These are phyloP conservation scores for Gliomastix tumulicola DNA, from an alignment of 2,329 filamentous ascomycete species.

Conservation along the genomic window DNA sequence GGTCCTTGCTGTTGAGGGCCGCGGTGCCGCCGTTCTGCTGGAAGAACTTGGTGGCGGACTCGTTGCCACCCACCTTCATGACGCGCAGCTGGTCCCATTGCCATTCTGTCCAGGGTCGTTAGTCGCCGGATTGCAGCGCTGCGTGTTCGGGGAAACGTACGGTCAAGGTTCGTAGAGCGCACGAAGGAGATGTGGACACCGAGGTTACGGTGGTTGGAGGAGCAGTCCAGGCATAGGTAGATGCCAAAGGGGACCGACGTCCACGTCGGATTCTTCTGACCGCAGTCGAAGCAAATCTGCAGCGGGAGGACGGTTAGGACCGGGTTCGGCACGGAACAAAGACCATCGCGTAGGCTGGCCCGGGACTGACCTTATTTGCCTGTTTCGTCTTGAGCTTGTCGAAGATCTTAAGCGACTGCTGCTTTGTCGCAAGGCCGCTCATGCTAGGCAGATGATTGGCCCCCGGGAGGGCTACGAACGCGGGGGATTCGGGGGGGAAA, in stretches of 20 bases:
- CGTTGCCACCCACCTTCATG: slow-evolving; percentile 98
- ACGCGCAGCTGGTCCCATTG: slow-evolving; percentile 97
- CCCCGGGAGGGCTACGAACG: too few species aligned
- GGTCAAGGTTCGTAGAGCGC: slow-evolving; percentile 94
- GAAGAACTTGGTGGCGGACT: slow-evolving; percentile 97
- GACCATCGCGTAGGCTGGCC: too few species aligned
- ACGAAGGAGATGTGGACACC: slow-evolving; percentile 99
- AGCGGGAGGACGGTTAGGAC: too few species aligned
- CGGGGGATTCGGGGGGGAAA: background rate
- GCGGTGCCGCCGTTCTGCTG: slow-evolving; percentile 92
- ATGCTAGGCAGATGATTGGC: too few species aligned
- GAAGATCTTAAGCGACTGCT: slow-evolving; percentile 95
- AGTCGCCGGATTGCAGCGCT: too few species aligned
- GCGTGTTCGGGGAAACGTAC: slow-evolving; percentile 58
- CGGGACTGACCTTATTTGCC: slow-evolving; percentile 76
- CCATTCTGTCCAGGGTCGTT: slow-evolving; percentile 65
- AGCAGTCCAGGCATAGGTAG: slow-evolving; percentile 97
- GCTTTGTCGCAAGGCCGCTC: slow-evolving; percentile 73
- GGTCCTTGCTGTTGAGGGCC: slow-evolving; percentile 90
- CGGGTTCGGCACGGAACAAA: too few species aligned
- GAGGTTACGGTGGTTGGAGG: slow-evolving; percentile 91
- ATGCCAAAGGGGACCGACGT: slow-evolving; percentile 95
- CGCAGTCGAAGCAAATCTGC: slow-evolving; percentile 96
- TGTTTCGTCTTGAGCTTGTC: slow-evolving; percentile 93
- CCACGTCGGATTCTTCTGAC: slow-evolving; percentile 97